Base-by-base conservation (phyloP, 2,329 filamentous ascomycete species). In the Claviceps digitariae region DNA sequence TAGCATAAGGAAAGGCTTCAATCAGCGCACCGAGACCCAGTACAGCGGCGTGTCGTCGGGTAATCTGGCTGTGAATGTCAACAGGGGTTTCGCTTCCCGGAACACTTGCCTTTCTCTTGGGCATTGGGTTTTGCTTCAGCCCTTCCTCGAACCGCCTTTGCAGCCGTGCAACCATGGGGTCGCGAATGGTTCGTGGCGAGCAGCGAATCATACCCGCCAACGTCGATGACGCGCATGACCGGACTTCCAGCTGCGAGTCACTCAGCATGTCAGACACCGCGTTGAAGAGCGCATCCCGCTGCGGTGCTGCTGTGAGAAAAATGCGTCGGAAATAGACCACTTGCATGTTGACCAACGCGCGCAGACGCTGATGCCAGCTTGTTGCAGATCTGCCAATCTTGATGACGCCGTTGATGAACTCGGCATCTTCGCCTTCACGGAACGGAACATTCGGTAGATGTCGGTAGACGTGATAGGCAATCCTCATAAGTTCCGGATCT, bases 151-250 rank as follows among this genome's bases (percentile, higher is more conserved):
- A 98, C 46, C 87, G 82, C 52, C 77, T 74, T 66, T 89, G 89
- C 43, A 97, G 78, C 25, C 83, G 75, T 47, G 78, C 69, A 56
- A 98, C 86, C 62, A 90, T 86, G 31, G 82, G 81, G 54, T 86
- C 82, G 29, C 93, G 89, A 55, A 96, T 83, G 1, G 72, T 78
- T 29, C 83, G 76, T 0, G 93, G 90, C 3, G 91, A 97, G 73
- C 93, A 98, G 53, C 93, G 84, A 59, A 98, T 94, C 93, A 98
- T 98, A 60, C 93, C 94, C 1, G 90, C 91, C 3, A 98, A 75
- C 1, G 93, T 98, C 0, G 88, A 86, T 5, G 87, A 86, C n/a
- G 94, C 93, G 46, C 90, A 90, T 41, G 90, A 86, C 43, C 93
- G 87, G 34, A 98, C 93, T 70, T 98, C 93, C 44, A 95, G 85